phyloP scores from a whole-genome alignment of 2,329 filamentous ascomycete genomes.

The Calonectria ilicicola region DNA sequence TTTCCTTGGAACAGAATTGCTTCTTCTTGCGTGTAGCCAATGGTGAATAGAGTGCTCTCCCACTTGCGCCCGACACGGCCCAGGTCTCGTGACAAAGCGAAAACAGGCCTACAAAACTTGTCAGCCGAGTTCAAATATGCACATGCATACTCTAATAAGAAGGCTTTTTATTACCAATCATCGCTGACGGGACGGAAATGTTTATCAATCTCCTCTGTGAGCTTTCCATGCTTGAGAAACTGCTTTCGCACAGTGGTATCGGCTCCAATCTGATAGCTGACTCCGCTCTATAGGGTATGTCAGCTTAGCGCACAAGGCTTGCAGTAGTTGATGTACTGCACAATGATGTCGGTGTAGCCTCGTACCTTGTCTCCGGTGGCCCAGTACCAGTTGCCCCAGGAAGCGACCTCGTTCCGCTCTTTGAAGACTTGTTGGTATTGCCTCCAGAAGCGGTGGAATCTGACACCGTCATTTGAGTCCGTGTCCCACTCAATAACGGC shows the following conservation, averaged over 20 bases:
- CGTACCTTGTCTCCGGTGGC: slow-evolving; percentile 56
- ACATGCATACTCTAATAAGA: neutral
- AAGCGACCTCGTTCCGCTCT: slow-evolving; percentile 77
- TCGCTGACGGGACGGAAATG: slow-evolving; percentile 63
- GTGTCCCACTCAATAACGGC: slow-evolving; percentile 73
- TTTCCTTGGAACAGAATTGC: slow-evolving; percentile 81
- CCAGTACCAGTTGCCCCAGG: slow-evolving; percentile 87
- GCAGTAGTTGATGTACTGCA: neutral
- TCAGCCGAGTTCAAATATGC: neutral
- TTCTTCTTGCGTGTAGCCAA: slow-evolving; percentile 81
- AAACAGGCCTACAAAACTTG: slow-evolving; percentile 68
- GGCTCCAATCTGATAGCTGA: slow-evolving; percentile 77
- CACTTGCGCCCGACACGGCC: slow-evolving; percentile 53
- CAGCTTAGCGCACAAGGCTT: neutral
- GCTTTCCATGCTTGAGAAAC: slow-evolving; percentile 72
- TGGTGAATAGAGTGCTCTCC: slow-evolving; percentile 73
- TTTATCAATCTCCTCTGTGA: slow-evolving; percentile 74
- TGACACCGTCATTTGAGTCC: slow-evolving; percentile 60
- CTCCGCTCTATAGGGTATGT: slow-evolving; percentile 45
- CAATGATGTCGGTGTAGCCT: slow-evolving; percentile 44
- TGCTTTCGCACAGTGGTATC: slow-evolving; percentile 73
- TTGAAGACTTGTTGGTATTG: slow-evolving; percentile 73
- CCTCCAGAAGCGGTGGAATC: slow-evolving; percentile 74
- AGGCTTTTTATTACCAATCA: slow-evolving; percentile 49
- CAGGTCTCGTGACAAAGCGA: slow-evolving; percentile 79